Percentiles rank a stretch among this genome's conserved stretches.
Conservation (phyloP, 1,284 basidiomycete species). For the Ganoderma leucocontextum region DNA sequence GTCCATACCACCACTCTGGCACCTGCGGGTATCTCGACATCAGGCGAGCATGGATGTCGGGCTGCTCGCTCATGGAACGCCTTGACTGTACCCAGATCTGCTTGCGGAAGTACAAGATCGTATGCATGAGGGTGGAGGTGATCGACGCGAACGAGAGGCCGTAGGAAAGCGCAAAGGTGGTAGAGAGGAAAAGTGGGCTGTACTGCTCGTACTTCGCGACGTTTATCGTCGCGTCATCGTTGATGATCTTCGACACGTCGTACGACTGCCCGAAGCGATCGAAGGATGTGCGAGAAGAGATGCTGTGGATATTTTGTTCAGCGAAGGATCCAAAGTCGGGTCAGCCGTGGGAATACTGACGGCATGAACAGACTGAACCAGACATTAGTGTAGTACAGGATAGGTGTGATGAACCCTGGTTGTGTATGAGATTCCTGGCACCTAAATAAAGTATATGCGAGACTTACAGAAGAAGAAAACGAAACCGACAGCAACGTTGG, state of each 20-base stretch:
- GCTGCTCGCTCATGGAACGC: slow-evolving; percentile 73
- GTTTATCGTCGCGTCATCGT: slow-evolving; percentile 59
- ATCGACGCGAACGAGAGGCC: slow-evolving; percentile 70
- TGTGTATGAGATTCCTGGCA: slow-evolving; percentile 40
- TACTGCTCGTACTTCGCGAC: slow-evolving; percentile 60
- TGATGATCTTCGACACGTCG: slow-evolving; percentile 64
- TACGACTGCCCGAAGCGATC: slow-evolving; percentile 65
- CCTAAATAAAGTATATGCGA: slow-evolving; percentile 43
- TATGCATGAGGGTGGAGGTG: slow-evolving; percentile 73
- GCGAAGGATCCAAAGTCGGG: not conserved
- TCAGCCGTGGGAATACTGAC: slow-evolving; percentile 39
- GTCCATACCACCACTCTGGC: slow-evolving; percentile 79
- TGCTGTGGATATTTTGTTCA: slow-evolving; percentile 39
- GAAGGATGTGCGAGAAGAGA: slow-evolving; percentile 65
- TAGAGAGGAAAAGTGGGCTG: slow-evolving; percentile 72
- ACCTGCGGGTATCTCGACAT: slow-evolving; percentile 80
- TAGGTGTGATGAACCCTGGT: slow-evolving; percentile 72
- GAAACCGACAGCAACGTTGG: slow-evolving; percentile 66
- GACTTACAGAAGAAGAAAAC: slow-evolving; percentile 63
- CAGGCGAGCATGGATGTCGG: slow-evolving; percentile 87
- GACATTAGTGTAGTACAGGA: slow-evolving; percentile 58
- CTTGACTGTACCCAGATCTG: slow-evolving; percentile 76
- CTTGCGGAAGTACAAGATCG: slow-evolving; percentile 84
- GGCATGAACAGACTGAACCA: slow-evolving; percentile 52
- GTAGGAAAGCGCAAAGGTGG: slow-evolving; percentile 72